Evolutionary conservation across 192 early-diverging fungal genomes (phyloP).

Genomic region (Entomortierella chlamydospora): DNA sequence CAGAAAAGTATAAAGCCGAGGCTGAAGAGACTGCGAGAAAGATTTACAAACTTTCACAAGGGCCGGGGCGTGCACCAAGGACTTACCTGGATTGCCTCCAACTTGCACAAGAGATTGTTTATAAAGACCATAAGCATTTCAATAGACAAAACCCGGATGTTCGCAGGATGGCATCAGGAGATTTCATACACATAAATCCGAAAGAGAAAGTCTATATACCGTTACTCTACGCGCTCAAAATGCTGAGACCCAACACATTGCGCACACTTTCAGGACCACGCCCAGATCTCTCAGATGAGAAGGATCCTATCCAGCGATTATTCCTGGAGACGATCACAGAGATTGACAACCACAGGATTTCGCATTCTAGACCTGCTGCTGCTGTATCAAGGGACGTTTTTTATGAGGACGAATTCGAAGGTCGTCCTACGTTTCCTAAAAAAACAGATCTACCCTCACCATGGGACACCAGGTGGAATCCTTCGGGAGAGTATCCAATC

Average conservation of each 20-base stretch:
- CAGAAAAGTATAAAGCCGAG: background rate
- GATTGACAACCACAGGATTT: background rate
- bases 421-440: background rate
- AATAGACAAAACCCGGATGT: too few relatives aligned
- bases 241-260: conserved; percentile 8
- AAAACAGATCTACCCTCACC: background rate
- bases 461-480: background rate
- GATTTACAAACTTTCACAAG: background rate
- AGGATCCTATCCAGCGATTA: background rate
- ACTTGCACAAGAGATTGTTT: conserved; percentile 3
- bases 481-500: conserved; percentile 26
- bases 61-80: background rate
- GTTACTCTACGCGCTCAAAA: background rate
- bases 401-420: background rate
- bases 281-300: background rate
- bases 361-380: background rate
- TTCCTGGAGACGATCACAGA: conserved; percentile 4
- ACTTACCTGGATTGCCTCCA: conserved; percentile 10
- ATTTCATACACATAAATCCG: too few relatives aligned
- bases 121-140: background rate
- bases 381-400: background rate
- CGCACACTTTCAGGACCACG: background rate
- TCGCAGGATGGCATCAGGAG: too few relatives aligned
- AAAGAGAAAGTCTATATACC: background rate
- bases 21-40: background rate